Conservation (phyloP, 305 asterid genomes). For the Solanum chacoense region DNA sequence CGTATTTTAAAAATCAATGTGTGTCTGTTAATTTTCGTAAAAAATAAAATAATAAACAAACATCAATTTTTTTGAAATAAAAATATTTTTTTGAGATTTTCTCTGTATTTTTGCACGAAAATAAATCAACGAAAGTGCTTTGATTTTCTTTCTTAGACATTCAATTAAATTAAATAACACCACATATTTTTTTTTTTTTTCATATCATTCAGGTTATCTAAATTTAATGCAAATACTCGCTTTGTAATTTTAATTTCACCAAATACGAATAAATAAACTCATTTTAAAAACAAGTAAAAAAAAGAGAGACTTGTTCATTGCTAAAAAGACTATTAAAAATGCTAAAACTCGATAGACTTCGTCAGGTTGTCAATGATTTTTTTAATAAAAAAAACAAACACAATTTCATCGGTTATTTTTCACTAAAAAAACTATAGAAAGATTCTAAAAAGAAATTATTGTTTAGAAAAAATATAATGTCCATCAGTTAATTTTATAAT, state of each 20-base stretch:
- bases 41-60: too few relatives aligned
- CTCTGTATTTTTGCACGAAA: background rate
- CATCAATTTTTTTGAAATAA: background rate
- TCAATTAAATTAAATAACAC: too few relatives aligned
- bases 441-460: background rate
- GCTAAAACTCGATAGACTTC: background rate
- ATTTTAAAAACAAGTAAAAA: background rate
- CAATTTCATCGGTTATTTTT: background rate
- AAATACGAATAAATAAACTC: background rate
- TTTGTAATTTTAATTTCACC: background rate
- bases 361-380: too few relatives aligned
- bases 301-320: background rate
- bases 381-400: too few relatives aligned
- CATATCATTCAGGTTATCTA: background rate
- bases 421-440: too few relatives aligned
- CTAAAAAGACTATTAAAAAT: background rate
- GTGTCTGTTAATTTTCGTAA: background rate
- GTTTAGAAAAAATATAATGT: too few relatives aligned
- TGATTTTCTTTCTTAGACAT: too few relatives aligned
- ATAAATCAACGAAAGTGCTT: background rate
- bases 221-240: background rate
- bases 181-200: background rate
- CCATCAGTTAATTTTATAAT: too few relatives aligned
- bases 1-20: too few relatives aligned
- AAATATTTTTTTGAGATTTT: background rate